Evolutionary conservation across 441 rosid genomes (phyloP).

Genomic region (Erysimum pusillum): DNA sequence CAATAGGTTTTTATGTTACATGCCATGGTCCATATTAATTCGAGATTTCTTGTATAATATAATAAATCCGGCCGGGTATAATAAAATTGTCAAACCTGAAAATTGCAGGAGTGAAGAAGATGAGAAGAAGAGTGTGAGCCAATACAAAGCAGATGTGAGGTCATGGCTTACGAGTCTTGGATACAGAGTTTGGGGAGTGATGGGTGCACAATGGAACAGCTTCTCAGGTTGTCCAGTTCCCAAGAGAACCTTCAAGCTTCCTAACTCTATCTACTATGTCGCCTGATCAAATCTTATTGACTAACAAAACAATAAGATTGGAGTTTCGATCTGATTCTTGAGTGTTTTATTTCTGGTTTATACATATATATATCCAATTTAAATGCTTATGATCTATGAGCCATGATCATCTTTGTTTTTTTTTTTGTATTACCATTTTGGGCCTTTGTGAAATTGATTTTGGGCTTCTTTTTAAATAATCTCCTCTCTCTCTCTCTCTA

Average conservation of each 20-base stretch:
- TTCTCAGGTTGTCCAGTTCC: slow-evolving; percentile 72
- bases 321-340: slow-evolving; percentile 39
- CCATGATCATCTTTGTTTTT: slow-evolving; percentile 35
- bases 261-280: slow-evolving; percentile 78
- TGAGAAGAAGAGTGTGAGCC: slow-evolving; percentile 59
- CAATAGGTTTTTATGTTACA: too few species aligned
- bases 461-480: slow-evolving; percentile 28
- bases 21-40: too few species aligned
- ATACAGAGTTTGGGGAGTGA: slow-evolving; percentile 76
- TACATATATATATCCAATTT: slow-evolving; percentile 15
- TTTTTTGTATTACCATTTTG: slow-evolving; percentile 22
- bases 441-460: slow-evolving; percentile 41
- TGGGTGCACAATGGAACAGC: slow-evolving; percentile 90
- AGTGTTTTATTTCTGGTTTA: slow-evolving; percentile 23
- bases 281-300: slow-evolving; percentile 43
- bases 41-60: slow-evolving; percentile 8
- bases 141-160: slow-evolving; percentile 74
- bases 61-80: too few species aligned
- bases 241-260: slow-evolving; percentile 87
- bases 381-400: slow-evolving; percentile 34
- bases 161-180: slow-evolving; percentile 60
- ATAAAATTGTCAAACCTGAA: slow-evolving; percentile 3
- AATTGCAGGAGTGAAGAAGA: slow-evolving; percentile 65
- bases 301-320: slow-evolving; percentile 38
- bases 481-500: too few species aligned